Evolutionary conservation across 2,329 filamentous ascomycete species (phyloP).

Genomic region (Fusarium citri): DNA sequence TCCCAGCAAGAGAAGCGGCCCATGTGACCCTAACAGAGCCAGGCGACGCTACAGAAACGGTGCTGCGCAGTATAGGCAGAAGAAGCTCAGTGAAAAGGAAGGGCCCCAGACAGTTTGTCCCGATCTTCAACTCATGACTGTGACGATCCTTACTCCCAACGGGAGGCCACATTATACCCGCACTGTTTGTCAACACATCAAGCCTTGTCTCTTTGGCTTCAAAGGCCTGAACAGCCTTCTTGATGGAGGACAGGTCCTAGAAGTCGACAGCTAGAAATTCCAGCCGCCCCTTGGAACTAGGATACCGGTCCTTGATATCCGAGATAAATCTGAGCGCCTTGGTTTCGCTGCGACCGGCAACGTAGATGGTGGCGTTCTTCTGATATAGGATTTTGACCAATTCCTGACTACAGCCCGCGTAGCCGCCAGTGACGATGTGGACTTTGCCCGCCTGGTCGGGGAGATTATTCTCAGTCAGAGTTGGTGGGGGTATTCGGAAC

Average conservation of each 20-base stretch:
- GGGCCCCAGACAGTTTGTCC: slow-evolving; percentile 53
- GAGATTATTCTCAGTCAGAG: background rate
- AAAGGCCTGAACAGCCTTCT: slow-evolving; percentile 53
- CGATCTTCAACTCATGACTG: slow-evolving; percentile 56
- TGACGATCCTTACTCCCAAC: slow-evolving; percentile 52
- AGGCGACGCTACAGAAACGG: slow-evolving; percentile 46
- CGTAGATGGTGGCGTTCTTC: slow-evolving; percentile 63
- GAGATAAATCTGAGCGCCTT: slow-evolving; percentile 58
- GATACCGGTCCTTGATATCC: slow-evolving; percentile 51
- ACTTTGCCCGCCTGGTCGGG: slow-evolving; percentile 48
- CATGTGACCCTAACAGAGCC: slow-evolving; percentile 48
- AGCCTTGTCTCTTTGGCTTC: slow-evolving; percentile 52
- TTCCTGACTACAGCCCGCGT: slow-evolving; percentile 60
- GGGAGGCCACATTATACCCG: slow-evolving; percentile 55
- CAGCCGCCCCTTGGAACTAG: slow-evolving; percentile 50
- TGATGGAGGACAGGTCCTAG: slow-evolving; percentile 55
- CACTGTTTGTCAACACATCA: slow-evolving; percentile 58
- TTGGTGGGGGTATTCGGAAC: background rate
- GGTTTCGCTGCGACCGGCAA: slow-evolving; percentile 58
- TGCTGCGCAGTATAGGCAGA: slow-evolving; percentile 38
- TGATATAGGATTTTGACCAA: slow-evolving; percentile 63
- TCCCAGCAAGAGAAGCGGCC: slow-evolving; percentile 4
- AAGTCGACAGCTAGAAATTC: slow-evolving; percentile 54
- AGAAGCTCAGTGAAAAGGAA: slow-evolving; percentile 54
- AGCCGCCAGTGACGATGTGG: slow-evolving; percentile 60